Percentiles rank a stretch among this genome's conserved stretches.
phyloP scores from a whole-genome alignment of 116 monocot species.

The Papilionanthe hybrid region DNA sequence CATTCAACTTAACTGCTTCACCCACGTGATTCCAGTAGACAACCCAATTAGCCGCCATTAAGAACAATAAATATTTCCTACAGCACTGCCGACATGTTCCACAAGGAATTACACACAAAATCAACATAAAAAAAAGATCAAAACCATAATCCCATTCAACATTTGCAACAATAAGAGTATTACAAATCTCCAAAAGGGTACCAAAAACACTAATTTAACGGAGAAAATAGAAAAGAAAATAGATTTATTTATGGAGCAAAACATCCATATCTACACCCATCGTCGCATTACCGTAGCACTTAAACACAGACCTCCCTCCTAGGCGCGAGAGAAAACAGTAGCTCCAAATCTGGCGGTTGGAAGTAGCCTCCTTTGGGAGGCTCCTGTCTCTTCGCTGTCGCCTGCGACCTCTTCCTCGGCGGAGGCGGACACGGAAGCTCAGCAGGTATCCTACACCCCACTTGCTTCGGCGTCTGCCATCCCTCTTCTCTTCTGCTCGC shows the following conservation, averaged over 20 bases:
- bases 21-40: too few species aligned
- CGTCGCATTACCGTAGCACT: not conserved
- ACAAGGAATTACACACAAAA: too few species aligned
- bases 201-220: not conserved
- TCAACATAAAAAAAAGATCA: not conserved
- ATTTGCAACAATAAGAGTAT: not conserved
- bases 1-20: too few species aligned
- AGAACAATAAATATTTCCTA: too few species aligned
- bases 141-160: not conserved
- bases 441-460: constrained; percentile 57
- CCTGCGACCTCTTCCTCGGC: constrained; percentile 55
- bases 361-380: constrained; percentile 85
- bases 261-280: not conserved
- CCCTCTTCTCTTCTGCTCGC: constrained; percentile 25
- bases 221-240: not conserved
- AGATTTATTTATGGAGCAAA: not conserved
- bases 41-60: too few species aligned
- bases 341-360: constrained; percentile 80
- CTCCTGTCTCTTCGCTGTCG: constrained; percentile 24
- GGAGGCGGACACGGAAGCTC: constrained; percentile 52
- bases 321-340: constrained; percentile 49
- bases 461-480: constrained; percentile 83
- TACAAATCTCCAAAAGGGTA: not conserved
- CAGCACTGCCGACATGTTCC: too few species aligned
- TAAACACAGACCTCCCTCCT: constrained; percentile 46